These are phyloP conservation scores for Ceratocystis papillata DNA, from an alignment of 2,329 filamentous ascomycete species.

Conservation along the genomic window DNA sequence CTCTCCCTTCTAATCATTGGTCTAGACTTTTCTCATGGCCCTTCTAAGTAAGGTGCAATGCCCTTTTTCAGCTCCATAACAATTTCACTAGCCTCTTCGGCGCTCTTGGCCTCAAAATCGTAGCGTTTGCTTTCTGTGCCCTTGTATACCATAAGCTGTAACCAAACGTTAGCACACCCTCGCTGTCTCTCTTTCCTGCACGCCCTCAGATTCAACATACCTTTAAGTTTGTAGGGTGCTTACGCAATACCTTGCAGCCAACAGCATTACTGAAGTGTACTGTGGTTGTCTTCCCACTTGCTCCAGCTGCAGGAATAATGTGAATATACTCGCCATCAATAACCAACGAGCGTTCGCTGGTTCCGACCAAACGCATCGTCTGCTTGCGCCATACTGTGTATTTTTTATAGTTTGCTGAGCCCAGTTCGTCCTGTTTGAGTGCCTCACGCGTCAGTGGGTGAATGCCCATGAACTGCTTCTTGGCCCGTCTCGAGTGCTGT, in stretches of 20 bases:
- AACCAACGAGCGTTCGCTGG: conserved; percentile 63
- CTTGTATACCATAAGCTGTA: conserved; percentile 59
- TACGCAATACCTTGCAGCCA: conserved; percentile 68
- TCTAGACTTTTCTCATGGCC: conserved; percentile 24
- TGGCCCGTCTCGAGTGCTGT: conserved; percentile 34
- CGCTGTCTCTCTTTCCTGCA: neutral
- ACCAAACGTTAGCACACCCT: neutral
- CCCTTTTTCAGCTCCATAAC: conserved; percentile 68
- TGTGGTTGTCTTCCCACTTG: conserved; percentile 60
- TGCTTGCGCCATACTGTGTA: conserved; percentile 75
- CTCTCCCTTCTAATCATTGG: neutral
- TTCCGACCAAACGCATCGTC: conserved; percentile 66
- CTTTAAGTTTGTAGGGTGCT: conserved; percentile 71
- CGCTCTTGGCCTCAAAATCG: conserved; percentile 68
- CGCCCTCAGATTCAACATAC: conserved; percentile 35
- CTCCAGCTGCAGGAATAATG: conserved; percentile 60
- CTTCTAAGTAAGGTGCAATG: conserved; percentile 52
- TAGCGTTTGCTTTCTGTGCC: conserved; percentile 69
- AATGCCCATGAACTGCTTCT: conserved; percentile 38
- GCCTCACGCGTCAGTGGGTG: conserved; percentile 59
- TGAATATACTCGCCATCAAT: conserved; percentile 82
- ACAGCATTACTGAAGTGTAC: conserved; percentile 75
- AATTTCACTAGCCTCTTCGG: conserved; percentile 65
- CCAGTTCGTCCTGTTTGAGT: conserved; percentile 48
- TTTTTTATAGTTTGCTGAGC: conserved; percentile 55